Base-by-base conservation (phyloP, 805 yeast genomes). In the Martiniozyma abietophila region DNA sequence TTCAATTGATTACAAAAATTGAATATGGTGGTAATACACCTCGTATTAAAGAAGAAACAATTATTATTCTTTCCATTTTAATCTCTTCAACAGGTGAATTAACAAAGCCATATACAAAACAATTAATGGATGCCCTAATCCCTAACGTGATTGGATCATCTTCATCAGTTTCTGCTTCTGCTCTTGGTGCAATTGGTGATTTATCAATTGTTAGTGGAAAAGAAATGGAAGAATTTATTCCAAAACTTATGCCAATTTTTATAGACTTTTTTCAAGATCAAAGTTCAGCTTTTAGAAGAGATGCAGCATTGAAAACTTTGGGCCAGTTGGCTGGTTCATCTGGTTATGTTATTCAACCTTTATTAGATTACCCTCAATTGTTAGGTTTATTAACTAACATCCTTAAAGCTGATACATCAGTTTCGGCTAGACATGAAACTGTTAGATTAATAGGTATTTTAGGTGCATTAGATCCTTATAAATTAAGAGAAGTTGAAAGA, bases 401-500 rank as follows among this genome's bases (percentile, higher is more conserved):
- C 26, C 60, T 92, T 36, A 82, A 82, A 43, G 74, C 86, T 39
- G 96, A 89, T 49, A 71, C 75, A 8, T 74, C 94, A 0, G 71
- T 79, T 3, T 61, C 71, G 4, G 76, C 84, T 6, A 74, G 92
- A 49, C 64, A 95, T 38, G 97, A 92, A 53, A 81, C 96, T 0
- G 95, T 92, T 1, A 69, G 89, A 43, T 59, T 92, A 17, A 63
- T 92, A 37, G 99, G 99, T 51, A 86, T 88, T 22, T 62, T 92
- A 27, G 99, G 99, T 43, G 98, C 98, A 0, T 62, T 92, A 31
- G 98, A 92, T 57, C 99, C 99, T 1, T 92, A 89, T 53, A 88
- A 84, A 51, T 94, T 86, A 46, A 74, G 95, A 36, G 95, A 85
- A 47, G 83, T 88, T 8, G 97, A 88, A 51, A 77, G 83, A 38